Evolutionary conservation across 441 rosid genomes (phyloP).

Genomic region (Metrosideros polymorpha): DNA sequence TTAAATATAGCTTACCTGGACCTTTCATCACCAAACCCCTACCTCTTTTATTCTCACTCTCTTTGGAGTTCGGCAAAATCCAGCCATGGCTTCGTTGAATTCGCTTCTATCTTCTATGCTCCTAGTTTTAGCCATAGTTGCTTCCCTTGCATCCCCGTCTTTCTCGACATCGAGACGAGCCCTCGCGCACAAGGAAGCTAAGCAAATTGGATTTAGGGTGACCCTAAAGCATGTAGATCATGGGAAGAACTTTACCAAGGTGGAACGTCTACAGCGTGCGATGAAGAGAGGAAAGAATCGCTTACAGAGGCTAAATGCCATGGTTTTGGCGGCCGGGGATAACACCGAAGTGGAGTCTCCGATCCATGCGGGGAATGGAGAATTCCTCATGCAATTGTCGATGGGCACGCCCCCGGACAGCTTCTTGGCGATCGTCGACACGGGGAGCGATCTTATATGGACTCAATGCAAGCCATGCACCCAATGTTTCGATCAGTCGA

Average conservation of each 20-base stretch:
- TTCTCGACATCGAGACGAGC: constrained; percentile 28
- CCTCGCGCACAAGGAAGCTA: neutral
- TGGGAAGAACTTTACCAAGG: constrained; percentile 65
- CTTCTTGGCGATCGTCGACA: constrained; percentile 69
- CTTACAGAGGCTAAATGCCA: constrained; percentile 38
- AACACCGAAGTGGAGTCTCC: constrained; percentile 31
- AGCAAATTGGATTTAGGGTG: constrained; percentile 40
- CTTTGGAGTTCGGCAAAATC: neutral
- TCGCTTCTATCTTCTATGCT: neutral
- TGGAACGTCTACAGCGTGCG: constrained; percentile 59
- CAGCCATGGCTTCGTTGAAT: constrained; percentile 12
- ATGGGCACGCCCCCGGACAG: constrained; percentile 62
- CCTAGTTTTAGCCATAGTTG: neutral
- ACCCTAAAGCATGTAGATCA: constrained; percentile 59
- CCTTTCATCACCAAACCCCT: neutral
- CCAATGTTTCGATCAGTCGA: constrained; percentile 63
- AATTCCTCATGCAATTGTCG: constrained; percentile 69
- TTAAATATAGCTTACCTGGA: neutral
- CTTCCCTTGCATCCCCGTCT: neutral
- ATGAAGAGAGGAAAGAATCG: constrained; percentile 55
- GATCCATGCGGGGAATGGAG: constrained; percentile 61
- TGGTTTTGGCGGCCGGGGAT: constrained; percentile 27
- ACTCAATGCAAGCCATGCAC: constrained; percentile 90
- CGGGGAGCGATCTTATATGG: constrained; percentile 95
- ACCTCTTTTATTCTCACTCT: neutral